A percentile compares a stretch with the other conserved stretches of the same genome.
phyloP scores from a whole-genome alignment of 2,329 filamentous ascomycete genomes.

The Mycosphaerella sp. region DNA sequence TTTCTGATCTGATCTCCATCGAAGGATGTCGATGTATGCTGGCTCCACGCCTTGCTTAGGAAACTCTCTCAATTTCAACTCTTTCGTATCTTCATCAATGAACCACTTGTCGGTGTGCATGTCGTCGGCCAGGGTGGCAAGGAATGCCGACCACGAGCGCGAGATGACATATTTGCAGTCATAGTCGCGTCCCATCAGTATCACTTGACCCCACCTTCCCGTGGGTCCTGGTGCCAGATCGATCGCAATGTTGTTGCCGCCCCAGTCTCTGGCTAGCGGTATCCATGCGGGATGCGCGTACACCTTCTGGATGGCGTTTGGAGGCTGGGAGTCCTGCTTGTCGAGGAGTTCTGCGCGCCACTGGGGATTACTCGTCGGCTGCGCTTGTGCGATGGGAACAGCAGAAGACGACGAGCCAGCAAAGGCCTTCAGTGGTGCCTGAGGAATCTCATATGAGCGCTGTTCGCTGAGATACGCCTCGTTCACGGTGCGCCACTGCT shows the following conservation, averaged over 20 bases:
- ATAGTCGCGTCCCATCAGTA: conserved; percentile 94
- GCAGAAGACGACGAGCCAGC: conserved; percentile 59
- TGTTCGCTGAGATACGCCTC: conserved; percentile 68
- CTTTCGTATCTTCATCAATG: conserved; percentile 85
- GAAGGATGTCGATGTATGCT: conserved; percentile 85
- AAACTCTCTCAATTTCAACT: conserved; percentile 90
- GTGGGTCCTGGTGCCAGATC: conserved; percentile 85
- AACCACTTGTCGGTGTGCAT: conserved; percentile 82
- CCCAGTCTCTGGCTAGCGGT: conserved; percentile 92
- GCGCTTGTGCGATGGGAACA: conserved; percentile 30
- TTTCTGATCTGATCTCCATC: conserved; percentile 95
- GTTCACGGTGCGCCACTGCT: conserved; percentile 91
- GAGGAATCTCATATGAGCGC: conserved; percentile 50
- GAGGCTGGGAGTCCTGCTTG: conserved; percentile 80
- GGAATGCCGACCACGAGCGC: conserved; percentile 80
- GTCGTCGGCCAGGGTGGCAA: conserved; percentile 85
- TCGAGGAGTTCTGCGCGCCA: conserved; percentile 83
- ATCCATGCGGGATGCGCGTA: conserved; percentile 97
- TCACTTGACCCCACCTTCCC: conserved; percentile 93
- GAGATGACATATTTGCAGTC: conserved; percentile 97
- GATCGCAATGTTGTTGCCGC: conserved; percentile 92
- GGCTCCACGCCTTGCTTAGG: conserved; percentile 84
- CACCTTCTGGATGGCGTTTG: conserved; percentile 79
- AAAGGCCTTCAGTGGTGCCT: conserved; percentile 64
- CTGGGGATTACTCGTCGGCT: conserved; percentile 36